phyloP scores from a whole-genome alignment of 2,329 filamentous ascomycete genomes.

The Chaetomium sp. region DNA sequence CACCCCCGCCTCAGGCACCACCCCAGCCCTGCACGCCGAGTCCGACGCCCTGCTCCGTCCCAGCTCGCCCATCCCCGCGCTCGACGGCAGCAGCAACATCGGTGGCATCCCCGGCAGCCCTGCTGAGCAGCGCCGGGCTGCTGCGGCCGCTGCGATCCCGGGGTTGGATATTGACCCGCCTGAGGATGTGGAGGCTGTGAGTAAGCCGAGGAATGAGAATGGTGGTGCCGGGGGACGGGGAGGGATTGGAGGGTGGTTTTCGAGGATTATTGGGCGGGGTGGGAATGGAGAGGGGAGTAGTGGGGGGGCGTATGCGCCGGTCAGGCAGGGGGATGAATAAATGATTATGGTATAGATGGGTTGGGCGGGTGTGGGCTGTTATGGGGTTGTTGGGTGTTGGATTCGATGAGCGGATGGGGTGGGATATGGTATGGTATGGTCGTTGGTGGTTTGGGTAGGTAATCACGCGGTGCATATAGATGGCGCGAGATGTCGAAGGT shows the following conservation, averaged over 20 bases:
- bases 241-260: constrained; percentile 46
- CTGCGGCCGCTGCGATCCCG: constrained; percentile 62
- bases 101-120: constrained; percentile 27
- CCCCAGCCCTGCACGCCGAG: constrained; percentile 67
- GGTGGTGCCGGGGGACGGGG: constrained; percentile 24
- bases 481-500: constrained; percentile 6
- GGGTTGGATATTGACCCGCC: constrained; percentile 78
- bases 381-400: not conserved
- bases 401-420: not conserved
- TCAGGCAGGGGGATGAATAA: constrained; percentile 37
- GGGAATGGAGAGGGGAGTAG: constrained; percentile 29
- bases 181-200: constrained; percentile 45
- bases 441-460: not conserved
- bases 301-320: constrained; percentile 32
- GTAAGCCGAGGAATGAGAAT: constrained; percentile 36
- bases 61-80: constrained; percentile 72
- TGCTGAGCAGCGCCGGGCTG: constrained; percentile 37
- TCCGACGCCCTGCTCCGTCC: constrained; percentile 73
- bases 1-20: constrained; percentile 72
- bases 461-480: constrained; percentile 17
- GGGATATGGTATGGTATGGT: no score
- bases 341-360: not conserved
- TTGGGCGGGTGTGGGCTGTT: not conserved
- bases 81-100: constrained; percentile 41
- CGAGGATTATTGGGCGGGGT: constrained; percentile 36